phyloP scores from a whole-genome alignment of 2,329 filamentous ascomycete genomes.

The Neonectria hederae region DNA sequence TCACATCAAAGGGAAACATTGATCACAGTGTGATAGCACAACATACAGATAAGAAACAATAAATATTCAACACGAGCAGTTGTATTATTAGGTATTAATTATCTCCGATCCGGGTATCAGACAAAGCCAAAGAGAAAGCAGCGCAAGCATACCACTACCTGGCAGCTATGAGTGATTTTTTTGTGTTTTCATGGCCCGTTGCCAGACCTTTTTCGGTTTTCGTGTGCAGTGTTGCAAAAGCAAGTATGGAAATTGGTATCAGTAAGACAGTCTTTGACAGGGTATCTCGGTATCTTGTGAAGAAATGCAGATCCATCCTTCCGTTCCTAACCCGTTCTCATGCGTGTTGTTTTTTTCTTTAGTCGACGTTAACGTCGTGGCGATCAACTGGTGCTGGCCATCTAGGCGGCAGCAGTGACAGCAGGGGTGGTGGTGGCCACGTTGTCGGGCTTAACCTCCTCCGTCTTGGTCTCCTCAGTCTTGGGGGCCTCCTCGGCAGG shows the following conservation, averaged over 20 bases:
- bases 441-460: slow-evolving; percentile 53
- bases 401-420: slow-evolving; percentile 64
- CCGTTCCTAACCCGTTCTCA: slow-evolving; percentile 58
- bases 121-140: slow-evolving; percentile 47
- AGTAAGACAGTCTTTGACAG: slow-evolving; percentile 60
- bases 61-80: slow-evolving; percentile 46
- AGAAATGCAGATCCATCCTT: slow-evolving; percentile 64
- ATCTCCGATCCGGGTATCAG: slow-evolving; percentile 54
- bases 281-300: slow-evolving; percentile 63
- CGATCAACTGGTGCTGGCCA: slow-evolving; percentile 38
- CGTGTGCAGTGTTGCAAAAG: slow-evolving; percentile 34
- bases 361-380: slow-evolving; percentile 38
- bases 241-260: slow-evolving; percentile 53
- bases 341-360: slow-evolving; percentile 44
- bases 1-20: too few relatives aligned
- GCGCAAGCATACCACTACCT: slow-evolving; percentile 33
- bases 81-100: slow-evolving; percentile 58
- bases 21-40: background rate
- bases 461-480: slow-evolving; percentile 51
- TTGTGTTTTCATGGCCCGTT: slow-evolving; percentile 31
- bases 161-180: slow-evolving; percentile 36
- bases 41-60: background rate
- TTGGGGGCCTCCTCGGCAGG: slow-evolving; percentile 49
- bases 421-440: slow-evolving; percentile 54
- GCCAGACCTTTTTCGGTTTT: slow-evolving; percentile 32